phyloP scores from a whole-genome alignment of 495 filamentous ascomycete genomes.

The Aeminium ludgeri region DNA sequence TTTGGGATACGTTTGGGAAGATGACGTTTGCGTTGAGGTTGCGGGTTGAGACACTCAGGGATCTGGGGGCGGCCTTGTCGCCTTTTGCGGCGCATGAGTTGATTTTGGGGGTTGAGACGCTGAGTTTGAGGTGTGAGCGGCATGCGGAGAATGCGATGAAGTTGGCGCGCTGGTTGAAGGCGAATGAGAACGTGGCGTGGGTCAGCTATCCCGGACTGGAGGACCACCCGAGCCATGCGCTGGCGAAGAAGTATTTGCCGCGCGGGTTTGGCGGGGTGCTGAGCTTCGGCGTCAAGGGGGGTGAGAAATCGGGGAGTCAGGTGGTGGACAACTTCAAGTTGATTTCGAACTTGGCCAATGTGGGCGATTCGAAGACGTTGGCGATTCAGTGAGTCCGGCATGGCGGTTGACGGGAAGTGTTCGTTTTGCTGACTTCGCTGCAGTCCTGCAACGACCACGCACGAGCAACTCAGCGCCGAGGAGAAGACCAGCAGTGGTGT shows the following conservation, averaged over 20 bases:
- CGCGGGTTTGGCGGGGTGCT: slow-evolving; percentile 84
- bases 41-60: slow-evolving; percentile 75
- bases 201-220: slow-evolving; percentile 85
- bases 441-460: slow-evolving; percentile 89
- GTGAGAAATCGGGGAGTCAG: slow-evolving; percentile 59
- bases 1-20: slow-evolving; percentile 88
- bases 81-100: slow-evolving; percentile 94
- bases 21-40: slow-evolving; percentile 71
- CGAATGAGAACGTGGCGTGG: slow-evolving; percentile 73
- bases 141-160: slow-evolving; percentile 74
- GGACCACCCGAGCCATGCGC: slow-evolving; percentile 60
- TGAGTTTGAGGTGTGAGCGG: slow-evolving; percentile 69
- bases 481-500: slow-evolving; percentile 72
- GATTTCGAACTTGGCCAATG: slow-evolving; percentile 78
- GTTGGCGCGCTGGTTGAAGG: slow-evolving; percentile 70
- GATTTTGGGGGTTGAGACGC: slow-evolving; percentile 75
- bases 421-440: no score
- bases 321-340: slow-evolving; percentile 92
- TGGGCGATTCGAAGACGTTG: slow-evolving; percentile 64
- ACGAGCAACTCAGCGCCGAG: slow-evolving; percentile 78
- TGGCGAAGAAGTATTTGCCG: slow-evolving; percentile 78
- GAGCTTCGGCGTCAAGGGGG: slow-evolving; percentile 86
- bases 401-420: neutral
- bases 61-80: slow-evolving; percentile 71
- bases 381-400: slow-evolving; percentile 67